These are phyloP conservation scores for Fomitopsis schrenkii DNA, from an alignment of 1,284 basidiomycete genomes.

Conservation along the genomic window DNA sequence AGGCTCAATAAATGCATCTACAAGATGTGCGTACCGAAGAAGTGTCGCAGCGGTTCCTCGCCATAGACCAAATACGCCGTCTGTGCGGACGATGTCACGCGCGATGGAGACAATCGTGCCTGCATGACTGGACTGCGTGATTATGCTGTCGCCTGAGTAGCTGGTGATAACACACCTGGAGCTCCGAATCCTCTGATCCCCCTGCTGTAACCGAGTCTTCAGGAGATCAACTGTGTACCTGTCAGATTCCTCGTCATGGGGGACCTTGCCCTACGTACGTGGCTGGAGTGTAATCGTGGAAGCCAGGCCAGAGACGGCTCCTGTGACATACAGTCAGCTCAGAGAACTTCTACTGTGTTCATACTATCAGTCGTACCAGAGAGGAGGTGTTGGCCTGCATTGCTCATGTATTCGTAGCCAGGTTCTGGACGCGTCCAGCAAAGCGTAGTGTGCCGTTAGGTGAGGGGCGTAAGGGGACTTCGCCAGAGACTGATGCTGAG, in stretches of 20 bases:
- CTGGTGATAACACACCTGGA: constrained; percentile 26
- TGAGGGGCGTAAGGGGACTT: not conserved
- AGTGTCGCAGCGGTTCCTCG: constrained; percentile 83
- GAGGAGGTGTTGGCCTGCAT: constrained; percentile 68
- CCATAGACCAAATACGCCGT: constrained; percentile 77
- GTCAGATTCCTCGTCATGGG: not conserved
- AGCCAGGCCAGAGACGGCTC: constrained; percentile 71
- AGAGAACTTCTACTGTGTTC: not conserved
- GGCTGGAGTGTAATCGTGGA: constrained; percentile 77
- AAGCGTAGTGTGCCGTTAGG: not conserved
- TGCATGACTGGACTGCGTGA: constrained; percentile 13
- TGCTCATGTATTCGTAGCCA: constrained; percentile 43
- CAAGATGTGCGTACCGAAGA: constrained; percentile 44
- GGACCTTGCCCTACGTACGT: constrained; percentile 39
- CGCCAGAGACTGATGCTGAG: too few species aligned
- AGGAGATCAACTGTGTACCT: constrained; percentile 70
- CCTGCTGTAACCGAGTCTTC: constrained; percentile 86
- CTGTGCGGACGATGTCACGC: constrained; percentile 52
- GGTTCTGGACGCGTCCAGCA: not conserved
- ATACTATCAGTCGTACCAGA: constrained; percentile 46
- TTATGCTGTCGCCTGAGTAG: not conserved
- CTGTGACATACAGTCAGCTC: constrained; percentile 29
- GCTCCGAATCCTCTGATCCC: constrained; percentile 41
- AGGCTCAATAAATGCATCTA: not conserved
- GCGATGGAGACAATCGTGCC: constrained; percentile 49